Base-by-base conservation (phyloP, 148 eudicot species). In the Chenopodium berlandieri region DNA sequence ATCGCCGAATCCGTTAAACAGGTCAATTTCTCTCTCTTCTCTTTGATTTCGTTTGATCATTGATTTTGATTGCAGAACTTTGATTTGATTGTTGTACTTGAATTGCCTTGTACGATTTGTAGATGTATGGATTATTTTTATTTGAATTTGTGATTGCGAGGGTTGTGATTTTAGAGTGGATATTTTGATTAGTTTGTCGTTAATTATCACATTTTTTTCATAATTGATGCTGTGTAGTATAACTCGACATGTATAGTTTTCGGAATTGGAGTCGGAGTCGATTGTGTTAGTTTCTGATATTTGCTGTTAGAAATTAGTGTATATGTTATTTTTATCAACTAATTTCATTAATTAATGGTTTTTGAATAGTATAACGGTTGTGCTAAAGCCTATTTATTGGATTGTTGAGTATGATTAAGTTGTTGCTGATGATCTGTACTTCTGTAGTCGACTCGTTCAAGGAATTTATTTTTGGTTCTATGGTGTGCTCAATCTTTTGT, bases 1-100 rank as follows among this genome's bases (percentile, higher is more conserved):
- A 95, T 95, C 89, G 98, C 98, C 58, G 90, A 93, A 5, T 89
- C 98, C 48, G 98, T 95, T 82, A 95, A 92, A 81, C 88, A 91
- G 97, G 98, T 91, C 20, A 16, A 4, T 65, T 37, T 54, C 60
- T 70, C 52, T 52, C 69, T 27, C 12, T 0, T 52, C 10, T 68
- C 9, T 20, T 25, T 75, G 4, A 48, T 52, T 75, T 48, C 1
- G 19, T 23, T 75, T 40, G 44, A 40, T 40, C 44, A 40, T 40
- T 40, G 20, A 25, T n/a, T 47, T 12, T 3, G 60, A 46, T 67
- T 40, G 19, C 44, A 34, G 54, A 22, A 1, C 22, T 72, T 22
- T 14, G 23, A 14, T 17, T 44, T 44, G 22, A 20, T 72, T 72
- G 10, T 23, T 5, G 11, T 7, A 20, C 9, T 62, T 62, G 66